Percentiles rank a stretch among this genome's conserved stretches.
Conservation (phyloP, 176 grass and related monocot species). For the Puya raimondii region DNA sequence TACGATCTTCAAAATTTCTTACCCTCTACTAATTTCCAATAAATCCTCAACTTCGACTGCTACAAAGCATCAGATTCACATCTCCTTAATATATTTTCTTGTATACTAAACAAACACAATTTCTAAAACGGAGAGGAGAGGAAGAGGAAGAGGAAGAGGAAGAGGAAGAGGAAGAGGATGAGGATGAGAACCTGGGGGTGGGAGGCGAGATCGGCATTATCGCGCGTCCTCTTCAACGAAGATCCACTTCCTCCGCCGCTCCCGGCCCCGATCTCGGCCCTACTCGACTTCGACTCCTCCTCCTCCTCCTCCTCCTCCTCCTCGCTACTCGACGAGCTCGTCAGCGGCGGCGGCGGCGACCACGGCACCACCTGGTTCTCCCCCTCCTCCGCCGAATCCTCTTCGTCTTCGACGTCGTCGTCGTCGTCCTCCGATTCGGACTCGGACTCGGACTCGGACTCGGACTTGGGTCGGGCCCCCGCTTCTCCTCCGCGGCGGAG, state of each 20-base stretch:
- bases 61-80: too few species aligned
- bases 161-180: background rate
- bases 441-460: background rate
- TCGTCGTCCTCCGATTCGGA: background rate
- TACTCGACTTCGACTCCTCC: background rate
- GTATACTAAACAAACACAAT: background rate
- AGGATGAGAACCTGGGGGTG: background rate
- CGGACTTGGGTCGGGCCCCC: conserved; percentile 16
- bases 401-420: background rate
- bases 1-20: too few species aligned
- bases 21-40: too few species aligned
- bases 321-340: conserved; percentile 12
- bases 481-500: conserved; percentile 2
- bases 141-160: background rate
- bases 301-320: background rate
- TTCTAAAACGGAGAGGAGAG: background rate
- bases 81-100: too few species aligned
- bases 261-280: background rate
- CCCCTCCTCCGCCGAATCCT: conserved; percentile 1
- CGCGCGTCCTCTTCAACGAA: conserved; percentile 21
- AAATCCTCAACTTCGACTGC: too few species aligned
- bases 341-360: conserved; percentile 4
- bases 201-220: conserved; percentile 18
- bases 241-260: background rate
- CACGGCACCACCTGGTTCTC: conserved; percentile 27